phyloP scores from a whole-genome alignment of 176 grass and related monocot genomes.

The Rhynchospora tenuis region DNA sequence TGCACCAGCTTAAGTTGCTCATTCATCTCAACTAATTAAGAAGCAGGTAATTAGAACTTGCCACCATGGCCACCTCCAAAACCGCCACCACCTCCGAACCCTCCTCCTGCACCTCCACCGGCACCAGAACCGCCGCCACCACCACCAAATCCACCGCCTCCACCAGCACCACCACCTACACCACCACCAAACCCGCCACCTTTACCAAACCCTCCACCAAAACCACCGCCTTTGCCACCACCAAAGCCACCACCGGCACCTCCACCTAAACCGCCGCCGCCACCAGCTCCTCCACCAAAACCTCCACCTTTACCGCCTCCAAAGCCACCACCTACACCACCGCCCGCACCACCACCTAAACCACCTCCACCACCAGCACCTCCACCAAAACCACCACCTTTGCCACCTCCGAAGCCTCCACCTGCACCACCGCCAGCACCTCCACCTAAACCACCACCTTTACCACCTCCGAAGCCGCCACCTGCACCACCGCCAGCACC shows the following conservation, averaged over 20 bases:
- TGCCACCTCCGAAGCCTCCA: constrained; percentile 7
- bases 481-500: neutral
- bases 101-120: neutral
- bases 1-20: neutral
- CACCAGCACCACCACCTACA: neutral
- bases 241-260: constrained; percentile 11
- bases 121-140: constrained; percentile 12
- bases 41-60: neutral
- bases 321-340: constrained; percentile 25
- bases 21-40: neutral
- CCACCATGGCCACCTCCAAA: neutral
- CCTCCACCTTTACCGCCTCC: constrained; percentile 19
- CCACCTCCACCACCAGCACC: constrained; percentile 16
- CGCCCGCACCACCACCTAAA: constrained; percentile 23
- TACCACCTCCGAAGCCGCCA: no score
- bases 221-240: constrained; percentile 10
- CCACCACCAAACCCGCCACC: constrained; percentile 18
- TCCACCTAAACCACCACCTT: neutral
- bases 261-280: neutral
- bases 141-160: constrained; percentile 4
- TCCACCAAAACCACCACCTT: constrained; percentile 9
- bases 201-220: constrained; percentile 21
- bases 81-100: constrained; percentile 14
- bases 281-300: constrained; percentile 2
- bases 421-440: no score